Evolutionary conservation across 257 asterid species (phyloP), one percentile per base, ranked within the genome.

Genomic region (Rhazya stricta): DNA sequence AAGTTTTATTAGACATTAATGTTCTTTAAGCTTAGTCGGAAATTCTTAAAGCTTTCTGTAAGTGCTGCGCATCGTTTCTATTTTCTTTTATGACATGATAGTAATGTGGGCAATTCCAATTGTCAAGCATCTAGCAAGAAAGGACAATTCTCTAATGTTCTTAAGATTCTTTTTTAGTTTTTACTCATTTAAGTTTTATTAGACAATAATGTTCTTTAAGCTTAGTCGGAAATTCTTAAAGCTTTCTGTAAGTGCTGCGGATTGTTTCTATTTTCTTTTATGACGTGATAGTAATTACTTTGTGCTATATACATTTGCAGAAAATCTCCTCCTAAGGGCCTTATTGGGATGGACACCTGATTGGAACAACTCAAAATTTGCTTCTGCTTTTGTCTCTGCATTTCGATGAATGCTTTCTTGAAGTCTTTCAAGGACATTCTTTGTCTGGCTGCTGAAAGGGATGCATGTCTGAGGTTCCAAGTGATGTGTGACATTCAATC

Each of bases 241-340:
- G 51, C 41, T 2, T 42, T 42, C 58, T 67, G 9, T 9, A 3
- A 6, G 23, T 5, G 18, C 10, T n/a, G 11, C 42, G 1, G 1
- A 16, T 13, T 37, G 19, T 66, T 66, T 36, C 13, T 3, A 19
- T 9, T 37, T 6, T n/a, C 3, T 41, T n/a, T 39, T 18, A 6
- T 16, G 2, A 9, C 48, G 37, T 16, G 7, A 5, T 34, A 6
- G 27, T 63, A 15, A 37, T 63, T 19, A 36, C 34, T 32, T 18
- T n/a, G 39, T 21, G 25, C 9, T 21, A 56, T 68, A 58, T 68
- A 5, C 19, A 51, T 54, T 19, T 76, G 79, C 79, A 76, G 79
- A 41, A 67, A 25, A 27, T 54, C 30, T 29, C 43, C 1, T 4
- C 15, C 3, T 3, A 7, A 48, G 45, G 37, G 32, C 19, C 51